These are phyloP conservation scores for Linnemannia hyalina DNA, from an alignment of 192 early-diverging fungal species.

Conservation along the genomic window DNA sequence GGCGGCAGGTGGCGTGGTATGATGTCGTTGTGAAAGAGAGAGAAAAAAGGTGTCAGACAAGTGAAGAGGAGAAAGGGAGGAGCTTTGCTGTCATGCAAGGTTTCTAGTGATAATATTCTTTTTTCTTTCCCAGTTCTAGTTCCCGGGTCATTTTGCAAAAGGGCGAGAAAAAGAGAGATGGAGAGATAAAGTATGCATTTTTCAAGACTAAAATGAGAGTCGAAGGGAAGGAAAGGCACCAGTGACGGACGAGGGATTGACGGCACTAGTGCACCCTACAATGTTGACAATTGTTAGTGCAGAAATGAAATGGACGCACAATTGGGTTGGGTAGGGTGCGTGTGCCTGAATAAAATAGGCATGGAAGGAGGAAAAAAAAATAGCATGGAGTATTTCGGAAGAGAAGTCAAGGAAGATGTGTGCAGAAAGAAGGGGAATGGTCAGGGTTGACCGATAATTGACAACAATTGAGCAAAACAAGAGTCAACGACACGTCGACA, in stretches of 20 bases:
- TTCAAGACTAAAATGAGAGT: background rate
- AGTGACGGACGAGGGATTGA: background rate
- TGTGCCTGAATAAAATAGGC: constrained; percentile 2
- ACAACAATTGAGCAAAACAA: background rate
- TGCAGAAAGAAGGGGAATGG: background rate
- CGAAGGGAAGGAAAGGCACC: background rate
- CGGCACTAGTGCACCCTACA: background rate
- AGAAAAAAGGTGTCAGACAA: background rate
- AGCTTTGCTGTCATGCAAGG: background rate
- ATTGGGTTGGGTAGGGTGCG: background rate
- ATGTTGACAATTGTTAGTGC: background rate
- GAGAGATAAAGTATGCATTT: background rate
- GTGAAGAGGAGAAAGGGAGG: background rate
- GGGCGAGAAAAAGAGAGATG: background rate
- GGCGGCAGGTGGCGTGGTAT: background rate
- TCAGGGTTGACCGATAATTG: constrained; percentile 1
- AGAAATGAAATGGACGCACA: too few species aligned
- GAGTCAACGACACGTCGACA: background rate
- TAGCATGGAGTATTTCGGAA: background rate
- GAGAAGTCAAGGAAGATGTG: background rate
- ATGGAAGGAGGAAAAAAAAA: background rate
- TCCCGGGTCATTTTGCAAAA: background rate
- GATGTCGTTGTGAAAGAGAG: background rate
- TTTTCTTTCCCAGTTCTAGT: background rate
- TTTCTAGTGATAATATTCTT: background rate